Conservation (phyloP, 495 filamentous ascomycete genomes). For the Penicillium tannophilum region DNA sequence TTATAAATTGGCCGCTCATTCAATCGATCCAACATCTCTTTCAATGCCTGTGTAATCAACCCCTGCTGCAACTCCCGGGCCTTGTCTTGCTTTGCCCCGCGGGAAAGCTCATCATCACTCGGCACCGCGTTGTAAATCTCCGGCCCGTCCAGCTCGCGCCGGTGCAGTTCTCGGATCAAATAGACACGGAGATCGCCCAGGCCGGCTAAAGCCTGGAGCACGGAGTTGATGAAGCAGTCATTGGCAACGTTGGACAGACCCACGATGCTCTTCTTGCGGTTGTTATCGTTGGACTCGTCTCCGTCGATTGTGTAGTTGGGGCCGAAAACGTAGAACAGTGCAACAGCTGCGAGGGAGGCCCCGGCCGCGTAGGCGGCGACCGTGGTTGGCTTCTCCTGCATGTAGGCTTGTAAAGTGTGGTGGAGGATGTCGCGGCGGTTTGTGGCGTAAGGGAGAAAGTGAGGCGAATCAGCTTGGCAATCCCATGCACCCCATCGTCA, state of each 20-base stretch:
- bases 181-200: slow-evolving; percentile 89
- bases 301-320: slow-evolving; percentile 93
- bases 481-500: slow-evolving; percentile 20
- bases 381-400: slow-evolving; percentile 86
- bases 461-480: slow-evolving; percentile 15
- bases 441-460: slow-evolving; percentile 14
- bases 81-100: slow-evolving; percentile 58
- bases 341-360: slow-evolving; percentile 93
- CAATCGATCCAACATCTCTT: slow-evolving; percentile 87
- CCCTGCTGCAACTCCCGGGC: slow-evolving; percentile 75
- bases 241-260: slow-evolving; percentile 91
- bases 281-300: slow-evolving; percentile 60
- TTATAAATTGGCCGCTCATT: slow-evolving; percentile 93
- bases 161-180: slow-evolving; percentile 83
- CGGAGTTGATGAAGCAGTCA: slow-evolving; percentile 99
- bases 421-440: slow-evolving; percentile 11
- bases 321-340: slow-evolving; percentile 93
- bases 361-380: slow-evolving; percentile 93
- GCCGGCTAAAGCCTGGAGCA: slow-evolving; percentile 92
- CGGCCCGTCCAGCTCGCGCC: slow-evolving; percentile 73
- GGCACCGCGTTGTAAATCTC: slow-evolving; percentile 65
- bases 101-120: slow-evolving; percentile 44
- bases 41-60: slow-evolving; percentile 82
- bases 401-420: slow-evolving; percentile 37
- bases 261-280: slow-evolving; percentile 84